These are phyloP conservation scores for Eragrostis nindensis DNA, from an alignment of 176 grass and related monocot genomes.

Conservation along the genomic window DNA sequence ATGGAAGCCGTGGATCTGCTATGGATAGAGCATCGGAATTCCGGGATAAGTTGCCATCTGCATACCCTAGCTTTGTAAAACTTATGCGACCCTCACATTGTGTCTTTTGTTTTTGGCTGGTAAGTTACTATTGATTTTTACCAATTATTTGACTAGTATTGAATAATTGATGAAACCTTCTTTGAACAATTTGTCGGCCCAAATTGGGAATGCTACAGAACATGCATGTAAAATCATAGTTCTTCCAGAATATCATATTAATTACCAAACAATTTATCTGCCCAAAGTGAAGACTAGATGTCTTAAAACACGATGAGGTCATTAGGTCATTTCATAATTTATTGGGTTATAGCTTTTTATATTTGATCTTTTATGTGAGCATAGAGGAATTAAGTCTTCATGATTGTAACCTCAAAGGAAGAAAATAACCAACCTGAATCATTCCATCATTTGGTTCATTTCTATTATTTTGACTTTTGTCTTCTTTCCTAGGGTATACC, in stretches of 20 bases:
- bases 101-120: conserved; percentile 50
- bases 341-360: too few relatives aligned
- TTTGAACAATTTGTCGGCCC: neutral
- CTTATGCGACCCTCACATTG: conserved; percentile 47
- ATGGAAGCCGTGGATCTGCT: conserved; percentile 17
- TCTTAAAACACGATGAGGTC: neutral
- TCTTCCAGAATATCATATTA: too few relatives aligned
- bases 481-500: conserved; percentile 38
- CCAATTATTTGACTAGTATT: neutral
- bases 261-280: too few relatives aligned
- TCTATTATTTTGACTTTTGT: neutral
- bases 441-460: too few relatives aligned
- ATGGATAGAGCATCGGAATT: conserved; percentile 45
- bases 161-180: neutral
- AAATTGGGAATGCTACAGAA: neutral
- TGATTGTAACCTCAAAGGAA: too few relatives aligned
- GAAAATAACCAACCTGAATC: too few relatives aligned
- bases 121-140: conserved; percentile 6
- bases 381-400: too few relatives aligned
- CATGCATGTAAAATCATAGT: neutral
- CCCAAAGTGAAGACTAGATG: neutral
- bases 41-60: conserved; percentile 27
- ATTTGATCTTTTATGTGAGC: too few relatives aligned
- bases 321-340: too few relatives aligned
- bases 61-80: conserved; percentile 47